Conservation (phyloP, 495 filamentous ascomycete species). For the Hyphodiscus hymeniophilus region DNA sequence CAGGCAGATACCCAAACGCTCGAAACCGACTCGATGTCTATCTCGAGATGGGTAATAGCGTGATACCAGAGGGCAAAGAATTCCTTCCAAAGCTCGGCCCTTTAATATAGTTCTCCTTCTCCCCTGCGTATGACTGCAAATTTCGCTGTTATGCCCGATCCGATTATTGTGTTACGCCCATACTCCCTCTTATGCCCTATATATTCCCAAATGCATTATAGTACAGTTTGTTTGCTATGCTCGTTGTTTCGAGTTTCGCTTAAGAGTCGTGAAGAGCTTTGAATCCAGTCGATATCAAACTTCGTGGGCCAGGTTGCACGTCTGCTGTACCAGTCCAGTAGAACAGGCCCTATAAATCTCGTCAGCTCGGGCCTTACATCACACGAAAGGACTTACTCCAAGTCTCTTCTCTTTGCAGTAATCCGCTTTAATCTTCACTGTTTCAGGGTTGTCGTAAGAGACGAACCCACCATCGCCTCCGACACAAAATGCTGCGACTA, state of each 20-base stretch:
- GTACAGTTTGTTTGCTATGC: background rate
- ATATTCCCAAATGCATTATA: background rate
- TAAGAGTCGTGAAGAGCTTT: conserved; percentile 49
- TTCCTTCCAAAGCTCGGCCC: too few relatives aligned
- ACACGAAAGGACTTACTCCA: conserved; percentile 38
- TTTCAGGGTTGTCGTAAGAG: conserved; percentile 77
- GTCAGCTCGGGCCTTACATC: conserved; percentile 1
- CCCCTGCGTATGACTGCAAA: too few relatives aligned
- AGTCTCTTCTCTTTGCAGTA: conserved; percentile 70
- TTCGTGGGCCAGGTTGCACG: conserved; percentile 51
- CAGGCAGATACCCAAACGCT: too few relatives aligned
- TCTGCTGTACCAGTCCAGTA: conserved; percentile 91
- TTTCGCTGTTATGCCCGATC: too few relatives aligned
- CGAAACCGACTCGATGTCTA: too few relatives aligned
- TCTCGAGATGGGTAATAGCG: too few relatives aligned
- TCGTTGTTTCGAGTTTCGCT: background rate
- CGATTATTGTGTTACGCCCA: too few relatives aligned
- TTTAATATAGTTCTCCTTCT: too few relatives aligned
- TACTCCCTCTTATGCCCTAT: too few relatives aligned
- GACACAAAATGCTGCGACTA: conserved; percentile 64
- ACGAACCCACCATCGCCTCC: conserved; percentile 82
- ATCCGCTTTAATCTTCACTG: conserved; percentile 76
- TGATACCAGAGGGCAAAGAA: too few relatives aligned
- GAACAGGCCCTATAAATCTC: conserved; percentile 55
- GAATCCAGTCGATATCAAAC: conserved; percentile 69